These are phyloP conservation scores for Solanum acaule DNA, from an alignment of 257 asterid species.

Conservation along the genomic window DNA sequence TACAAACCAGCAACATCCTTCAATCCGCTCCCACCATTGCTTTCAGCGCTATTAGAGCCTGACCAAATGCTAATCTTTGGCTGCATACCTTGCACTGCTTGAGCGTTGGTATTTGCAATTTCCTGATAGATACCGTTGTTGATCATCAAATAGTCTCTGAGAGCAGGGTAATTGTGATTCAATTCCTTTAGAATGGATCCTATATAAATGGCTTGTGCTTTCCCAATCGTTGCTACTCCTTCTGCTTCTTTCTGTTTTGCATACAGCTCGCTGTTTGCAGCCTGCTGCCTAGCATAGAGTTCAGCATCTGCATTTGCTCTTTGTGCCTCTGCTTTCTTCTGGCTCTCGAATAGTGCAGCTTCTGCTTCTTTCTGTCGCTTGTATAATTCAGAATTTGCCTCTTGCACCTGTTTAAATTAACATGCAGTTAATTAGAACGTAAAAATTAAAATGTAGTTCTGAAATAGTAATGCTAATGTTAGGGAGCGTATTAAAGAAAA, in stretches of 20 bases:
- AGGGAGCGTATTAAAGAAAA: no score
- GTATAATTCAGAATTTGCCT: slow-evolving; percentile 5
- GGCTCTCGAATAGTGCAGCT: not conserved
- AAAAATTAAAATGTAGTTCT: no score
- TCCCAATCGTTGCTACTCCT: slow-evolving; percentile 1
- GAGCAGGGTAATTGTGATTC: not conserved
- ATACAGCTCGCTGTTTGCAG: not conserved
- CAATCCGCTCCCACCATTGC: not conserved
- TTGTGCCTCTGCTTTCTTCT: slow-evolving; percentile 6
- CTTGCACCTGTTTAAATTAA: slow-evolving; percentile 2
- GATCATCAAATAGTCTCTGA: slow-evolving; percentile 10
- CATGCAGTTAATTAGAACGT: no score
- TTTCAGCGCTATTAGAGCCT: not conserved
- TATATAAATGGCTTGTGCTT: not conserved
- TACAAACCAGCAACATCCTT: slow-evolving; percentile 3
- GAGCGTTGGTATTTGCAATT: not conserved
- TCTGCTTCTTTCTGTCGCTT: slow-evolving; percentile 4
- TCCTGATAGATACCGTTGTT: slow-evolving; percentile 2
- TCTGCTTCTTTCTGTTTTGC: slow-evolving; percentile 3
- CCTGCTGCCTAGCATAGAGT: not conserved
- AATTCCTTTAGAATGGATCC: not conserved
- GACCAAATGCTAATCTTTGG: slow-evolving; percentile 10
- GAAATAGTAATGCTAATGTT: no score
- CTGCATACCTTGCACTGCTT: slow-evolving; percentile 2
- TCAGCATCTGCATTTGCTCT: slow-evolving; percentile 3